These are phyloP conservation scores for Rosa multiflora DNA, from an alignment of 306 rosid genomes.

Conservation along the genomic window DNA sequence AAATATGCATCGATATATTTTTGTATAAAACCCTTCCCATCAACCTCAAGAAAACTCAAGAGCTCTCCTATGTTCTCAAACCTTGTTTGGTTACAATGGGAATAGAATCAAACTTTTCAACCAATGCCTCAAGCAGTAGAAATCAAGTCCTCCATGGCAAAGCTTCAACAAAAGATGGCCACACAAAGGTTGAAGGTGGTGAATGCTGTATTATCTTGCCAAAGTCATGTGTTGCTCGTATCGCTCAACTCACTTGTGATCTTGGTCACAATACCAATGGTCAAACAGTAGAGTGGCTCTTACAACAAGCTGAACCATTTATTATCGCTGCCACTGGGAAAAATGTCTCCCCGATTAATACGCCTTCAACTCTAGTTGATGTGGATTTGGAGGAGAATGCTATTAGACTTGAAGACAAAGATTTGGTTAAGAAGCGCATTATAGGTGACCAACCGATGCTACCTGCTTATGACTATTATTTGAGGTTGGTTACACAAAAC, in stretches of 20 bases:
- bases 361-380: not conserved
- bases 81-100: not conserved
- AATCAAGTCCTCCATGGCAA: not conserved
- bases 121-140: not conserved
- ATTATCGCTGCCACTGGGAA: constrained; percentile 12
- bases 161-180: constrained; percentile 14
- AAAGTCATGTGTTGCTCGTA: constrained; percentile 36
- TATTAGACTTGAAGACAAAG: not conserved
- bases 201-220: constrained; percentile 30
- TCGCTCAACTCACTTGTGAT: constrained; percentile 48
- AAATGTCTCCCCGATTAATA: not conserved
- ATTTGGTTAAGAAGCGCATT: not conserved
- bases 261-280: constrained; percentile 47
- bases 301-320: constrained; percentile 42
- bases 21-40: not conserved
- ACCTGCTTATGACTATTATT: constrained; percentile 30
- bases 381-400: not conserved
- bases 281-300: constrained; percentile 54
- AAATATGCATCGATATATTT: not conserved
- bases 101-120: not conserved
- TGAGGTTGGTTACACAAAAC: constrained; percentile 15
- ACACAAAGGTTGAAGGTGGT: constrained; percentile 31
- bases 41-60: not conserved
- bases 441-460: not conserved
- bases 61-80: not conserved